Conservation (phyloP, 2,329 filamentous ascomycete species). For the Colletotrichum viniferum region DNA sequence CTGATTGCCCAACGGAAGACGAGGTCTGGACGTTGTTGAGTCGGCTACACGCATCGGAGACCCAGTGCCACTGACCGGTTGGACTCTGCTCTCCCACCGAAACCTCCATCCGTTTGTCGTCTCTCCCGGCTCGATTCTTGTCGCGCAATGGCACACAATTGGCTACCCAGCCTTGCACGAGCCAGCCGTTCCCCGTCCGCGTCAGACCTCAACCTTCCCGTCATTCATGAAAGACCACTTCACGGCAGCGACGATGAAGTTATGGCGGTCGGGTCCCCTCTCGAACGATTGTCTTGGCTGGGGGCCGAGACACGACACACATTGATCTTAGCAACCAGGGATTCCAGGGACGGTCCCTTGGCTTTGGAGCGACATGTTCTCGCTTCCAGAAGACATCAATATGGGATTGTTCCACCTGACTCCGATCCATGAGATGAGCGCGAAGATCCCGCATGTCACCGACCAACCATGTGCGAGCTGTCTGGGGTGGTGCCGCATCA, state of each 20-base stretch:
- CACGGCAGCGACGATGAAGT: background rate
- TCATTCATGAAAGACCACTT: background rate
- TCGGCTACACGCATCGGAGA: background rate
- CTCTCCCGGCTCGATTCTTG: background rate
- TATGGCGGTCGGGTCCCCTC: background rate
- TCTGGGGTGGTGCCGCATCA: slow-evolving; percentile 9
- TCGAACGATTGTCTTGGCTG: background rate
- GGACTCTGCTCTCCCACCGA: background rate
- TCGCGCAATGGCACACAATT: slow-evolving; percentile 7
- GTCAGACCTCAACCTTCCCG: background rate
- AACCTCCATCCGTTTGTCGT: background rate
- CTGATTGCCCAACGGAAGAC: background rate
- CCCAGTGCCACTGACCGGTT: background rate
- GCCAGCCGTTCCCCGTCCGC: background rate
- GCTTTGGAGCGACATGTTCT: background rate
- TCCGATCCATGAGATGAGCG: background rate
- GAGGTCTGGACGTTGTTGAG: background rate
- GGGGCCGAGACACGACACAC: background rate
- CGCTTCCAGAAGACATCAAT: background rate
- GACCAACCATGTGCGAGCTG: background rate
- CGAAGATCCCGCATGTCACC: slow-evolving; percentile 11
- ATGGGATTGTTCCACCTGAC: background rate
- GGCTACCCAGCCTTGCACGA: slow-evolving; percentile 4
- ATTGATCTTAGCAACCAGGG: background rate
- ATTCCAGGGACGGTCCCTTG: background rate